Conservation (phyloP, 2,329 filamentous ascomycete species). For the Diaporthe citri region DNA sequence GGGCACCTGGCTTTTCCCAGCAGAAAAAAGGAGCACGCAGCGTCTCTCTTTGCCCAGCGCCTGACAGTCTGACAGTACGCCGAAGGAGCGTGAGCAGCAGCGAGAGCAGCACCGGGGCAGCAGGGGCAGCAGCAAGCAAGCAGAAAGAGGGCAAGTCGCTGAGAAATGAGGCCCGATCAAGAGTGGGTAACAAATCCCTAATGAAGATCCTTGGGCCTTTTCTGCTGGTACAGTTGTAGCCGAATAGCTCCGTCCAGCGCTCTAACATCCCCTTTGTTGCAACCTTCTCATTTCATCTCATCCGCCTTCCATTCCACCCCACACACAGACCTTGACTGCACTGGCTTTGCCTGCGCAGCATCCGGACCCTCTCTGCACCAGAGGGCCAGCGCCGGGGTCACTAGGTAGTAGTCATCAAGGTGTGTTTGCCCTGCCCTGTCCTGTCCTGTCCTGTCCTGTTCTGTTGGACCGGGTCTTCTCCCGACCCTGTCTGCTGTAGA, state of each 20-base stretch:
- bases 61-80: constrained; percentile 3
- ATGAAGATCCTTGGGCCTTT: constrained; percentile 27
- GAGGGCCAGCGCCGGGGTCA: constrained; percentile 12
- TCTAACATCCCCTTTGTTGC: constrained; percentile 31
- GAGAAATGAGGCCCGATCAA: constrained; percentile 27
- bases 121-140: background rate
- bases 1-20: background rate
- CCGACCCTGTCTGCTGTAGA: background rate
- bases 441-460: background rate
- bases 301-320: constrained; percentile 33
- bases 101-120: background rate
- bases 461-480: background rate
- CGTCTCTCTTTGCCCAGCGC: constrained; percentile 11
- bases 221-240: constrained; percentile 8
- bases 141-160: background rate
- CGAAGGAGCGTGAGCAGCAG: background rate
- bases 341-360: constrained; percentile 6
- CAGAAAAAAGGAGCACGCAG: constrained; percentile 19
- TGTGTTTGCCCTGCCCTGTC: constrained; percentile 21
- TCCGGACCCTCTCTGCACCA: constrained; percentile 25
- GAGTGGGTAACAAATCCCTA: constrained; percentile 34
- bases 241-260: constrained; percentile 19
- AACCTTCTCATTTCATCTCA: constrained; percentile 28
- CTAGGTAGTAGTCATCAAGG: constrained; percentile 13
- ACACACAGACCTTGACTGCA: constrained; percentile 26